Base-by-base conservation (phyloP, 2,329 filamentous ascomycete genomes). In the Aspergillus alliaceus region DNA sequence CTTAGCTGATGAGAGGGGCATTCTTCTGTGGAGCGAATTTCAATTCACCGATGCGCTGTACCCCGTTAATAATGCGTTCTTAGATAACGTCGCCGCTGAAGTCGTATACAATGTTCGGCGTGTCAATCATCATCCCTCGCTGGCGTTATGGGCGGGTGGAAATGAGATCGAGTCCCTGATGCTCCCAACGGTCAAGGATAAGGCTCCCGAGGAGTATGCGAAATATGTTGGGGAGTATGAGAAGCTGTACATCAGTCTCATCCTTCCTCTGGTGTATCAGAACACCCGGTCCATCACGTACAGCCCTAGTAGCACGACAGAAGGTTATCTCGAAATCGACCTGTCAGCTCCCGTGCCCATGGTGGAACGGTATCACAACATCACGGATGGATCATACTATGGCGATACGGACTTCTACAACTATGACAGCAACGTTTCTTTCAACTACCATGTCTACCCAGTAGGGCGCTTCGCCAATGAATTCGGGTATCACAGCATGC, bases 401-500 rank as follows among this genome's bases (percentile, higher is more conserved):
- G 84, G 84, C 5, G 82, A 87, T 57, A 86, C 84, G 5, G 82
- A 86, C 60, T 78, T 82, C 66, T 87, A 88, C 70, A 81, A 86
- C 61, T 87, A 87, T 64, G 69, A 83, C 57, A 77, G 79, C 12
- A 66, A 64, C 0, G 69, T 78, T 15, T 79, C 84, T 0, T 86
- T 86, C 69, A 78, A 87, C 66, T 73, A 76, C n/a, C 76, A 74
- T 1, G 75, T 71, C 0, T 86, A 86, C 59, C 84, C 84, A 0
- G 72, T 86, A 0, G 84, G 83, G 2, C 77, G 85, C 8, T 87
- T 87, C 63, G 81, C 82, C 2, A 85, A 86, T 60, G 85, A 88
- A 68, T 88, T 87, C 58, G 85, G 85, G 24, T 87, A 81, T 66
- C 84, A 86, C 64, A 83, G 80, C 54, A 86, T 87, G 84, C 85